phyloP scores from a whole-genome alignment of 108 stramenopile genomes.

The Hondaea fermentalgiana region DNA sequence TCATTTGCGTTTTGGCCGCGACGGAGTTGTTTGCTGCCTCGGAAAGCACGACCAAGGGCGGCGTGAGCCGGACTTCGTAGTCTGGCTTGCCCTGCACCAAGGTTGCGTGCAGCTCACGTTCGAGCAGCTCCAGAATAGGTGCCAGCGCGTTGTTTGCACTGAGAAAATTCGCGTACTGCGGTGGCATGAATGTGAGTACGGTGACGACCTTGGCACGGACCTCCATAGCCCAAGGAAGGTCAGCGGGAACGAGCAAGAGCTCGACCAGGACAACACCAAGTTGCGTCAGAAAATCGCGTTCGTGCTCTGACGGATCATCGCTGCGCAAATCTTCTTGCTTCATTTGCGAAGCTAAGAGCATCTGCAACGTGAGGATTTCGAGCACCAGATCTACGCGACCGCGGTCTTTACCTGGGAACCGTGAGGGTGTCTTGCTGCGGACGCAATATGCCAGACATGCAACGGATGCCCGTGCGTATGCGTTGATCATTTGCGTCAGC shows the following conservation, averaged over 20 bases:
- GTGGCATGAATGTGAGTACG: conserved; percentile 8
- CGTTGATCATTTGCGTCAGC: neutral
- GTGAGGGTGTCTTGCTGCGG: neutral
- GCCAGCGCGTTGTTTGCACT: neutral
- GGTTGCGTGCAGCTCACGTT: neutral
- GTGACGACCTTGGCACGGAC: neutral
- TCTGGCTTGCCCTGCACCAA: neutral
- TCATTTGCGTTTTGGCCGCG: neutral
- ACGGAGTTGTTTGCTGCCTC: neutral
- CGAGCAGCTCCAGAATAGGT: neutral
- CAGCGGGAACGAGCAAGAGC: neutral
- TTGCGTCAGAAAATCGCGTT: neutral
- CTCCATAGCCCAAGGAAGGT: neutral
- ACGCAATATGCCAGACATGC: neutral
- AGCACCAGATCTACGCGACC: neutral
- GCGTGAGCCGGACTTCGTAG: neutral
- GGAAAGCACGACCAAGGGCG: neutral
- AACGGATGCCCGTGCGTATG: neutral
- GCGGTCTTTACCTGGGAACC: neutral
- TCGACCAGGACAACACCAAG: neutral
- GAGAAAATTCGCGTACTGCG: conserved; percentile 1
- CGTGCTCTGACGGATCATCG: neutral
- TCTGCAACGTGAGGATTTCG: neutral
- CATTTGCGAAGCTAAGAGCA: neutral
- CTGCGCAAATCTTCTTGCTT: neutral